Base-by-base conservation (phyloP, 768 basidiomycete species). In the Agrocybe chaxingu region DNA sequence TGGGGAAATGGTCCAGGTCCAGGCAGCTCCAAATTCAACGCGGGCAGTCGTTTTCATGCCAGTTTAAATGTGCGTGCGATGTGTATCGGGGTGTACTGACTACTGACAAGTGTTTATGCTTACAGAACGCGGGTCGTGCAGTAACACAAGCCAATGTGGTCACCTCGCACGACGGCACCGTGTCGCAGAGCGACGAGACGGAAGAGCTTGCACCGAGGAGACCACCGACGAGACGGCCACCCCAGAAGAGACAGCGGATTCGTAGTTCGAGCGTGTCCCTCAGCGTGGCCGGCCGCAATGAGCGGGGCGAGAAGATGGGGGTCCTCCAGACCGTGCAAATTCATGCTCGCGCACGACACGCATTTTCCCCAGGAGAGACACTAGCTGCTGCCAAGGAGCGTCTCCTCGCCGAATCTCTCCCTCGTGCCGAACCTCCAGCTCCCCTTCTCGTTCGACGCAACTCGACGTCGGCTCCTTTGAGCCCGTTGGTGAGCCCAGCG, bases 121-220 rank as follows among this genome's bases (percentile, higher is more conserved):
- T 51, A 13, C 62, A 89, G 88, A 81, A 79, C 32, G 78, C 84
- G 1, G 85, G 82, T 8, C 80, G 90, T 42, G 77, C 86, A 44
- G 77, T 88, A 13, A 85, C 86, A 1, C 89, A 90, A 45, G 87
- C 84, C 8, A 86, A 85, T 56, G 71, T 81, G 1, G 70, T 82
- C 1, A 74, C 80, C 7, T 73, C 79, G 1, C 72, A 80, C 36
- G 86, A 88, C 55, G 71, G 71, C 10, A 58, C 69, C 1, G 57
- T 71, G 34, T 63, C 58, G 24, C 73, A 81, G 57, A 64, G 70
- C 36, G 87, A 91, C 50, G 88, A 89, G 18, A 64, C 60, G 16
- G 82, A 87, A 0, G 86, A 89, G 0, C 48, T 66, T 19, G 54
- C 64, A 8, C 46, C 62, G 1, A 63, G 24, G 24, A 24, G 66